Percentiles rank a stretch among this genome's conserved stretches.
phyloP scores from a whole-genome alignment of 2,329 filamentous ascomycete species.

The Colletotrichum sansevieriae region DNA sequence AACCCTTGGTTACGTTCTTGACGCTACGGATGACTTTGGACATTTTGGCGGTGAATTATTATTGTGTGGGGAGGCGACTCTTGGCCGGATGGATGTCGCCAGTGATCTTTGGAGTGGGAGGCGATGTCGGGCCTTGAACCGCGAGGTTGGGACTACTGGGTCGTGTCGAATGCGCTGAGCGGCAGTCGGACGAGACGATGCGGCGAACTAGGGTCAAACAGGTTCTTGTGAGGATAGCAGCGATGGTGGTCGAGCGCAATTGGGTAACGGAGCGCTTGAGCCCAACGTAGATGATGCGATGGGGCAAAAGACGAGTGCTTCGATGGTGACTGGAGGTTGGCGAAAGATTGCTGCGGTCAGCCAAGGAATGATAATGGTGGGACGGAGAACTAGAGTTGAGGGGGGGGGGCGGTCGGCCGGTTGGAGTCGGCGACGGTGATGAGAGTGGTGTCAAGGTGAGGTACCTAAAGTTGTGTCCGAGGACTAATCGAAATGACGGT shows the following conservation, averaged over 20 bases:
- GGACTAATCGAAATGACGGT: constrained; percentile 28
- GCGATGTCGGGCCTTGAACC: constrained; percentile 5
- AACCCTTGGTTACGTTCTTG: constrained; percentile 99
- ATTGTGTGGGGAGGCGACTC: constrained; percentile 1
- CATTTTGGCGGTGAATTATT: constrained; percentile 68
- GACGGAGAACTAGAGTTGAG: background rate
- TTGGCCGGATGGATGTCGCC: background rate
- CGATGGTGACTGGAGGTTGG: background rate
- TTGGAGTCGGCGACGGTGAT: background rate
- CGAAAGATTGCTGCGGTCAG: constrained; percentile 5
- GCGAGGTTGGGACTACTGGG: too few species aligned
- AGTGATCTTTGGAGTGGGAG: background rate
- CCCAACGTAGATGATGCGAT: constrained; percentile 21
- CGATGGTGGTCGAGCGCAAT: constrained; percentile 19
- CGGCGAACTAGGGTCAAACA: background rate
- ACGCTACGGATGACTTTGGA: constrained; percentile 97
- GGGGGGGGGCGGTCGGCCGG: background rate
- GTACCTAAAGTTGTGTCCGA: constrained; percentile 17
- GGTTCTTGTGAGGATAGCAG: background rate
- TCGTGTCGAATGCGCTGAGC: constrained; percentile 10
- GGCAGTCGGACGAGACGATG: constrained; percentile 3
- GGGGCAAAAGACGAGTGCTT: background rate
- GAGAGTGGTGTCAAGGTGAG: constrained; percentile 1
- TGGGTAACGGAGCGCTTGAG: constrained; percentile 31
- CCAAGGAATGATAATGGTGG: background rate